A percentile compares a stretch with the other conserved stretches of the same genome.
These are phyloP conservation scores for Citrus hindsii DNA, from an alignment of 345 rosid species.

Conservation along the genomic window DNA sequence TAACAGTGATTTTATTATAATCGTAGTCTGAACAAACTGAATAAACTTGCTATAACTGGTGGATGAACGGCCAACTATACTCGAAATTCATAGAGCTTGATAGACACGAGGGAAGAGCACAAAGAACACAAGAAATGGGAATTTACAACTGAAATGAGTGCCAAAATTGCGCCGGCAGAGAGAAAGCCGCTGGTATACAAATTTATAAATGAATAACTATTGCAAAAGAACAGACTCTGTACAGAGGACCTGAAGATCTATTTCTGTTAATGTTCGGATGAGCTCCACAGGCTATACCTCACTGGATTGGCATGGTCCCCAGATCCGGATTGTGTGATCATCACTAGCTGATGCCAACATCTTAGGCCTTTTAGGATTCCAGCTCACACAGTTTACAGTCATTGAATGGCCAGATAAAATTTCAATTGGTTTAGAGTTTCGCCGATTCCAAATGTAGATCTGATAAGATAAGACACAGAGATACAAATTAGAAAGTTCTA, in stretches of 20 bases:
- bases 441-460: slow-evolving; percentile 82
- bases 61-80: neutral
- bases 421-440: slow-evolving; percentile 51
- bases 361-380: slow-evolving; percentile 73
- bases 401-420: slow-evolving; percentile 70
- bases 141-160: slow-evolving; percentile 21
- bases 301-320: slow-evolving; percentile 52
- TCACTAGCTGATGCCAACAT: slow-evolving; percentile 90
- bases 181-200: slow-evolving; percentile 16
- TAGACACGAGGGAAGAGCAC: neutral
- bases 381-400: slow-evolving; percentile 86
- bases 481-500: neutral
- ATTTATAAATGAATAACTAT: slow-evolving; percentile 18
- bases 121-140: slow-evolving; percentile 1
- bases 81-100: neutral
- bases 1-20: neutral
- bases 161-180: slow-evolving; percentile 24
- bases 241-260: slow-evolving; percentile 13
- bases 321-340: slow-evolving; percentile 72
- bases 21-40: neutral
- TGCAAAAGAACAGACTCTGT: slow-evolving; percentile 10
- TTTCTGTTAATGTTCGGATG: slow-evolving; percentile 10
- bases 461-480: slow-evolving; percentile 26
- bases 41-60: neutral
- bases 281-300: slow-evolving; percentile 11